Base-by-base conservation (phyloP, 1,284 basidiomycete genomes). In the Peniophora sp. region DNA sequence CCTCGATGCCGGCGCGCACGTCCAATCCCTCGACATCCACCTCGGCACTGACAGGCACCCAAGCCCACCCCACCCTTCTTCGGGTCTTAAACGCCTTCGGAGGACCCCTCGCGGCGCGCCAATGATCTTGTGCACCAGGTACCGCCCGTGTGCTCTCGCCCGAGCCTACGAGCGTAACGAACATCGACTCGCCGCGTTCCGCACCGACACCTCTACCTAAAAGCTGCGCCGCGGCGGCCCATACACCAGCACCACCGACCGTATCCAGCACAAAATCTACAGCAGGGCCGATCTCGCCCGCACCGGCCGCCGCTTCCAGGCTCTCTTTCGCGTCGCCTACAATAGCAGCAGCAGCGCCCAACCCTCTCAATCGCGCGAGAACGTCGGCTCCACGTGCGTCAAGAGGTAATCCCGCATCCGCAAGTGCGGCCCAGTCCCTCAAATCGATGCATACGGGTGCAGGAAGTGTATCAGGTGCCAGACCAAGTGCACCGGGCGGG, bases 191-290 rank as follows among this genome's bases (percentile, higher is more conserved):
- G 8, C 60, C 48, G 41, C 61, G 56, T 48, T 52, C 51, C 43
- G 52, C 22, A 51, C 55, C 49, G 9, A 59, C 61, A 43, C 59
- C 58, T 32, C 54, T 52, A 11, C 61, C 55, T 45, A 95, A 68
- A 22, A 92, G 71, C 54, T 72, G 65, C 58, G 80, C 78, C 1
- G 83, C 77, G 2, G 82, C 83, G 55, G 88, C 83, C 77, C 89
- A 88, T 22, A 92, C 72, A 23, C 75, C 78, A 55, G 77, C 75
- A 12, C 91, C 89, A 9, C 92, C 92, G 19, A 89, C 69, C 1
- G 86, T 88, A 64, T 94, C 92, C 50, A 94, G 65, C 2, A 95
- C 77, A 24, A 82, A 82, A 63, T 93, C 88, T 62, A 91, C 88
- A 49, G 74, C 70, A 6, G 27, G 27, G 27, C 27, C 27, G 53